phyloP scores from a whole-genome alignment of 495 filamentous ascomycete genomes.

The Aspergillus saccharolyticus region DNA sequence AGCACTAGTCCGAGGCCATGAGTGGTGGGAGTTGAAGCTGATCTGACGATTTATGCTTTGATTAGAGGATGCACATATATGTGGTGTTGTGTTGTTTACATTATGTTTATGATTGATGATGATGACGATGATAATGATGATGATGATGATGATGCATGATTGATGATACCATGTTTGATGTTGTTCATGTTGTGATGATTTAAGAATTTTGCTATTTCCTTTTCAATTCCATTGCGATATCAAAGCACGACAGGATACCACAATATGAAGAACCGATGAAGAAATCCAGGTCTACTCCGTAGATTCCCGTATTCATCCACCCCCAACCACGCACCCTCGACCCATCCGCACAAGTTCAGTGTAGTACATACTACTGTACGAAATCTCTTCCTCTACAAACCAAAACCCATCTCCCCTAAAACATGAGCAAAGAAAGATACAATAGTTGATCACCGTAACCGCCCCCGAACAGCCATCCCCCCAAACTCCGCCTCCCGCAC shows the following conservation, averaged over 20 bases:
- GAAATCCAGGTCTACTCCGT: too few relatives aligned
- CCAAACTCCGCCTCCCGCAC: constrained; percentile 30
- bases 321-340: too few relatives aligned
- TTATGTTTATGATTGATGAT: constrained; percentile 15
- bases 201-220: neutral
- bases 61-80: constrained; percentile 10
- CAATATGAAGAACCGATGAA: too few relatives aligned
- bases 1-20: constrained; percentile 13
- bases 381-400: too few relatives aligned
- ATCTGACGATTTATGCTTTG: neutral
- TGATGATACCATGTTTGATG: neutral
- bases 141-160: constrained; percentile 18
- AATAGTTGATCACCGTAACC: constrained; percentile 11
- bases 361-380: too few relatives aligned
- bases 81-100: constrained; percentile 16
- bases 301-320: too few relatives aligned
- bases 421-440: neutral
- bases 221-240: constrained; percentile 9
- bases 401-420: neutral
- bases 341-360: too few relatives aligned
- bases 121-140: constrained; percentile 17
- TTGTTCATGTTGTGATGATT: too few relatives aligned
- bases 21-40: constrained; percentile 6
- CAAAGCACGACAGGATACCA: constrained; percentile 1
- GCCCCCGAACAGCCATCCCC: constrained; percentile 27